Evolutionary conservation across 192 early-diverging fungal species (phyloP).

Genomic region (Phlyctochytrium planicorne): DNA sequence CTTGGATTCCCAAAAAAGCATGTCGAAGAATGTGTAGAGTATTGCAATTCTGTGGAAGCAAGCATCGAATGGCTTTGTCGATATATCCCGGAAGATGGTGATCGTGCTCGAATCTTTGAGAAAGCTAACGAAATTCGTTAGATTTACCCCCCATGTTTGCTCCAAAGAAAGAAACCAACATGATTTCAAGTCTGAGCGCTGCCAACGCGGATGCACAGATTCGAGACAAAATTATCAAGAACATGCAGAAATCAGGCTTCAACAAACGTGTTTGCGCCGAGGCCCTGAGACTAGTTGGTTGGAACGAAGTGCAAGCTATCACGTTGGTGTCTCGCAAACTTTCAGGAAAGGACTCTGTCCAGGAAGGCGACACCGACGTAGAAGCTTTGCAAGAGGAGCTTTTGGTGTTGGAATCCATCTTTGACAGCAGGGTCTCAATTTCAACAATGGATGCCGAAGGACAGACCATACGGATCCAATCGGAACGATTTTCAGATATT

Average conservation of each 20-base stretch:
- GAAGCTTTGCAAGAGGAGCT: slow-evolving; percentile 60
- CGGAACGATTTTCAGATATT: background rate
- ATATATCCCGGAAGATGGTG: slow-evolving; percentile 87
- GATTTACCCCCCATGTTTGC: slow-evolving; percentile 56
- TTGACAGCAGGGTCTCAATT: slow-evolving; percentile 31
- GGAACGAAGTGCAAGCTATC: slow-evolving; percentile 56
- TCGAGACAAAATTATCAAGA: slow-evolving; percentile 62
- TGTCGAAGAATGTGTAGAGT: slow-evolving; percentile 70
- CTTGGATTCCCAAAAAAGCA: slow-evolving; percentile 75
- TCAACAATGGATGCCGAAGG: background rate
- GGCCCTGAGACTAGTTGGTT: slow-evolving; percentile 39
- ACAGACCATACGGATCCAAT: background rate
- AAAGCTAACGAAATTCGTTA: slow-evolving; percentile 16
- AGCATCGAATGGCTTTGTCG: slow-evolving; percentile 87
- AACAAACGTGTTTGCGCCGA: slow-evolving; percentile 45
- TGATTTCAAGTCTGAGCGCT: slow-evolving; percentile 32
- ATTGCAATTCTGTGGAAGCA: slow-evolving; percentile 42
- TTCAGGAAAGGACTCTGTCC: slow-evolving; percentile 11
- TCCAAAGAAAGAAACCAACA: slow-evolving; percentile 50
- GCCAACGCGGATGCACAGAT: slow-evolving; percentile 49
- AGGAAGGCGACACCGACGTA: slow-evolving; percentile 41
- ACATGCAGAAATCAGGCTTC: slow-evolving; percentile 62
- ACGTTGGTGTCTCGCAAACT: slow-evolving; percentile 54
- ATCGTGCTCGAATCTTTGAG: slow-evolving; percentile 5
- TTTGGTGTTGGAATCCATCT: slow-evolving; percentile 67